Evolutionary conservation across 2,329 filamentous ascomycete species (phyloP).

Genomic region (Arthrocladium fulminans): DNA sequence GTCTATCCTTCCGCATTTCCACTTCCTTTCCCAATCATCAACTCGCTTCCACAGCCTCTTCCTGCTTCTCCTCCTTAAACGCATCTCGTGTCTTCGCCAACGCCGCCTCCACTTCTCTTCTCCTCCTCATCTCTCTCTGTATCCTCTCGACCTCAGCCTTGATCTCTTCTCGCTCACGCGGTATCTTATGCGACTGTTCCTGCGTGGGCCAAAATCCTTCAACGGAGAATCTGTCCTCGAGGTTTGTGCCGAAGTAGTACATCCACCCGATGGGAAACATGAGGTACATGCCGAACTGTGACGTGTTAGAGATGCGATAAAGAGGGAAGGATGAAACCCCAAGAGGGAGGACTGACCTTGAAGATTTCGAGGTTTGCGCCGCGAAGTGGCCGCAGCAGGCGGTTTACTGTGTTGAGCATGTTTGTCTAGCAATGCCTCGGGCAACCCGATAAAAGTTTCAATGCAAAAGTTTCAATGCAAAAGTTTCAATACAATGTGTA

Average conservation of each 20-base stretch:
- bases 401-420: conserved; percentile 24
- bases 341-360: conserved; percentile 55
- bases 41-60: not conserved
- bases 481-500: too few relatives aligned
- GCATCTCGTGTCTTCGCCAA: conserved; percentile 3
- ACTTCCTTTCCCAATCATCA: not conserved
- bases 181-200: conserved; percentile 45
- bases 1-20: not conserved
- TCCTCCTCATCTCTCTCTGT: conserved; percentile 38
- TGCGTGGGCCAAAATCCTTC: conserved; percentile 86
- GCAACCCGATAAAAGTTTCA: too few relatives aligned
- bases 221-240: conserved; percentile 82
- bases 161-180: conserved; percentile 52
- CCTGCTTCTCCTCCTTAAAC: conserved; percentile 2
- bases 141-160: conserved; percentile 56
- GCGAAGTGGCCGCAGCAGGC: conserved; percentile 51
- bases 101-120: conserved; percentile 18
- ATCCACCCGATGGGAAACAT: conserved; percentile 98
- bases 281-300: conserved; percentile 93
- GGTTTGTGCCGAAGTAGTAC: conserved; percentile 99
- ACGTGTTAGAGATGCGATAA: conserved; percentile 3
- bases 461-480: too few relatives aligned
- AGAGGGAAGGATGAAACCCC: conserved; percentile 6
- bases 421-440: too few relatives aligned
- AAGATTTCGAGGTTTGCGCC: conserved; percentile 89